These are phyloP conservation scores for Chimonanthus praecox DNA, from an alignment of 164 flowering plant species.

Conservation along the genomic window DNA sequence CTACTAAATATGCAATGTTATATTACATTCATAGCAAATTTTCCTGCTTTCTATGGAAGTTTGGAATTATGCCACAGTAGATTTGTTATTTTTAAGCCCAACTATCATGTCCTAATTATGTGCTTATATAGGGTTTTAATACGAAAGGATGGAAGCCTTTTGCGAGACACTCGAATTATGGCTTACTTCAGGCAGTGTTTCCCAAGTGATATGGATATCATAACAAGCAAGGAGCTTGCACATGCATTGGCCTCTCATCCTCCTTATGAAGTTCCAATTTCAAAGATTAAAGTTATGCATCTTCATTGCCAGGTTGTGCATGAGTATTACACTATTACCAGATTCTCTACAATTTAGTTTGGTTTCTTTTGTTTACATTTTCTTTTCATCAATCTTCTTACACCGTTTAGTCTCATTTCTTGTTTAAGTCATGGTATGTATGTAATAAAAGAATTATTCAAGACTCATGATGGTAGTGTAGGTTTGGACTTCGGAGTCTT, in stretches of 20 bases:
- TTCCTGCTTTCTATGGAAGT: background rate
- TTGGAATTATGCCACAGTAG: background rate
- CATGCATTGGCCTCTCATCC: slow-evolving; percentile 72
- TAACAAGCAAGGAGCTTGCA: slow-evolving; percentile 74
- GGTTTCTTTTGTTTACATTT: background rate
- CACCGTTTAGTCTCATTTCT: slow-evolving; percentile 2
- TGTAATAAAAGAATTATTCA: background rate
- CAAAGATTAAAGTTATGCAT: slow-evolving; percentile 62
- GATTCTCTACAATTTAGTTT: background rate
- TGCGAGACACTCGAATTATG: slow-evolving; percentile 62
- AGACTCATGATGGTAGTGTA: background rate
- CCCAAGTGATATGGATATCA: slow-evolving; percentile 40
- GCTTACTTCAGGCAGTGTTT: slow-evolving; percentile 92
- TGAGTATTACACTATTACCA: background rate
- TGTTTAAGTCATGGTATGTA: background rate
- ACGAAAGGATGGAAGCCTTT: slow-evolving; percentile 61
- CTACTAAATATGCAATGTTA: background rate
- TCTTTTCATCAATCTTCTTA: background rate
- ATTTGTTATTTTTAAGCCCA: background rate
- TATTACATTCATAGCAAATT: background rate
- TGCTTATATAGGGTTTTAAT: slow-evolving; percentile 50
- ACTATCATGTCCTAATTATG: background rate
- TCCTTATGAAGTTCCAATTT: slow-evolving; percentile 78
- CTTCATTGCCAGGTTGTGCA: slow-evolving; percentile 66
- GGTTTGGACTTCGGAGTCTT: background rate